phyloP scores from a whole-genome alignment of 306 rosid genomes.

The Castanea mollissima region DNA sequence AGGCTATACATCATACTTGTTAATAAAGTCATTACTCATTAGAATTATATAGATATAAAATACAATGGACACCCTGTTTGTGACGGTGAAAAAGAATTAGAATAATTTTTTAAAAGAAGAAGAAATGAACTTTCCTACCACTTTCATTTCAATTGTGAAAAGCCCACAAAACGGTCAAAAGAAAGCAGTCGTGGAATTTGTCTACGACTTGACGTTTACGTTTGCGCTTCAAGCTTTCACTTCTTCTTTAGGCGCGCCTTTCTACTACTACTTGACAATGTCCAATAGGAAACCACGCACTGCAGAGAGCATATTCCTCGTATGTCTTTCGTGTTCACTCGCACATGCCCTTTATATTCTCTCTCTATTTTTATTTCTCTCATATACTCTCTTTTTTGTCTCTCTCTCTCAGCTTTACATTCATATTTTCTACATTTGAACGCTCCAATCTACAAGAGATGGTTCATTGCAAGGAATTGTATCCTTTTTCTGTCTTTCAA shows the following conservation, averaged over 20 bases:
- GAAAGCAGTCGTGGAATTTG: not conserved
- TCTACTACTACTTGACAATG: not conserved
- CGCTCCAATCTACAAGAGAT: not conserved
- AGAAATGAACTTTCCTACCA: no score
- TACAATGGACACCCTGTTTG: no score
- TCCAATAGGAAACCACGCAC: no score
- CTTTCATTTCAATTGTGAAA: no score
- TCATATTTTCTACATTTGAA: no score
- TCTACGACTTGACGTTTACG: not conserved
- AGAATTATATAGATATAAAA: no score
- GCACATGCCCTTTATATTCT: not conserved
- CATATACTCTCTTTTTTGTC: no score
- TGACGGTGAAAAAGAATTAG: no score
- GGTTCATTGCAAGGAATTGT: slow-evolving; percentile 54
- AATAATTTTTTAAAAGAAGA: no score
- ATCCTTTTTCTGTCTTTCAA: slow-evolving; percentile 18
- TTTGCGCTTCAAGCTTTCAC: not conserved
- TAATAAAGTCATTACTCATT: no score
- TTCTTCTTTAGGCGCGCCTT: not conserved
- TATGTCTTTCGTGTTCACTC: not conserved
- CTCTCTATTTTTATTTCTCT: not conserved
- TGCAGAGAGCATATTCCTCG: not conserved
- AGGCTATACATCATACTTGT: no score
- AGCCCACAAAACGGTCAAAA: not conserved
- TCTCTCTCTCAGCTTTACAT: no score